phyloP scores from a whole-genome alignment of 1,284 basidiomycete genomes.

The Porogramme epimiltina region DNA sequence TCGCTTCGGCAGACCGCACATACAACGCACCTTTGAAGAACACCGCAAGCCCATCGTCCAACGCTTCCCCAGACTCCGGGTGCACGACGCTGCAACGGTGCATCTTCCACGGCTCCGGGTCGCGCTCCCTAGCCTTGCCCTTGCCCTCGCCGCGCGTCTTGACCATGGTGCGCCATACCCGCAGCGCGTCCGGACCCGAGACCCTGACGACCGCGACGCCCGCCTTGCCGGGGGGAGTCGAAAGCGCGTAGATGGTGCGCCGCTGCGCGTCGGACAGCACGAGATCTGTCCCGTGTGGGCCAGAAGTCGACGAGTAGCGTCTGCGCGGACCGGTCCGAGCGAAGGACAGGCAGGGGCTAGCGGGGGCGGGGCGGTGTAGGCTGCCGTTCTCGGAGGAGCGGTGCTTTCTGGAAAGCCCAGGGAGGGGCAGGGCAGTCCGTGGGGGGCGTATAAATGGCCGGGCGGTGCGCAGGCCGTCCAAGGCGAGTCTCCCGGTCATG shows the following conservation, averaged over 20 bases:
- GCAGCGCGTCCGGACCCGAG: slow-evolving; percentile 70
- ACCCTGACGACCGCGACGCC: slow-evolving; percentile 83
- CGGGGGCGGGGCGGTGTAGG: slow-evolving; percentile 17
- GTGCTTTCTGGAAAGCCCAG: slow-evolving; percentile 14
- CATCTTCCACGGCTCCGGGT: slow-evolving; percentile 63
- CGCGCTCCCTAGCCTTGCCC: slow-evolving; percentile 17
- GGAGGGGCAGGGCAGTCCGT: slow-evolving; percentile 10
- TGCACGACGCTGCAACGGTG: slow-evolving; percentile 71
- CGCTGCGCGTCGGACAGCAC: slow-evolving; percentile 60
- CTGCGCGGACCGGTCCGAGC: slow-evolving; percentile 6
- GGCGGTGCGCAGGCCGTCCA: slow-evolving; percentile 13
- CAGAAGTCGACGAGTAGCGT: slow-evolving; percentile 3
- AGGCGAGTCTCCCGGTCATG: slow-evolving; percentile 13
- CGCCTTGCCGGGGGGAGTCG: slow-evolving; percentile 81
- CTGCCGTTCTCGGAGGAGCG: slow-evolving; percentile 8
- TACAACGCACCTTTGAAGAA: slow-evolving; percentile 68
- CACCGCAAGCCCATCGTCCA: slow-evolving; percentile 84
- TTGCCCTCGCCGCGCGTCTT: slow-evolving; percentile 20
- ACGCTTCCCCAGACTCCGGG: slow-evolving; percentile 56
- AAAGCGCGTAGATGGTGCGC: slow-evolving; percentile 83
- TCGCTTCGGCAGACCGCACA: neutral
- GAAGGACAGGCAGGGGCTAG: neutral
- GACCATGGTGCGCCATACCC: slow-evolving; percentile 64
- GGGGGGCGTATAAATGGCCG: slow-evolving; percentile 12
- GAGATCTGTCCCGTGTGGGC: slow-evolving; percentile 9